phyloP scores from a whole-genome alignment of 169 alveolate genomes.

The Plasmodium vivax region DNA sequence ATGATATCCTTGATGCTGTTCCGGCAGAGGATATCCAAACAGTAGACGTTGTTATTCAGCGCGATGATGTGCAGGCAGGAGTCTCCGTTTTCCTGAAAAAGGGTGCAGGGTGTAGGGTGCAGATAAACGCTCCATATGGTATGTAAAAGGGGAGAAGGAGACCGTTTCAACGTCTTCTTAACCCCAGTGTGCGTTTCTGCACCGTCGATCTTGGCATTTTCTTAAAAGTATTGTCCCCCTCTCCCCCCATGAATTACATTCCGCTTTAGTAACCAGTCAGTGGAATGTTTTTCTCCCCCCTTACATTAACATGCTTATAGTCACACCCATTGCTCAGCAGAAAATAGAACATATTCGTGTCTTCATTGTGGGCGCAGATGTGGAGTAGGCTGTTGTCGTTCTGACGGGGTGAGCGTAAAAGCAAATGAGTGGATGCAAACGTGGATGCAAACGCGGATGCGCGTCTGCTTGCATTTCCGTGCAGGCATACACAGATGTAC shows the following conservation, averaged over 20 bases:
- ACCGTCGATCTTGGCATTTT: slow-evolving; percentile 1
- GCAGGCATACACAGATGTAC: background rate
- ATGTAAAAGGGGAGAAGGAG: background rate
- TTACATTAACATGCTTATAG: slow-evolving; percentile 63
- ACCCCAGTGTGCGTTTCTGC: background rate
- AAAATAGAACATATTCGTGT: slow-evolving; percentile 60
- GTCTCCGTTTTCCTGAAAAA: slow-evolving; percentile 59
- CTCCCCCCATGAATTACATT: background rate
- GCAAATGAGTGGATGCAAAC: background rate
- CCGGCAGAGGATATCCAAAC: slow-evolving; percentile 53
- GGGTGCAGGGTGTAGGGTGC: background rate
- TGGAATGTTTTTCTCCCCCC: background rate
- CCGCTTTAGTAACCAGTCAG: background rate
- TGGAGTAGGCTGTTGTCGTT: slow-evolving; percentile 54
- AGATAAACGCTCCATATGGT: background rate
- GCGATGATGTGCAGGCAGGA: slow-evolving; percentile 70
- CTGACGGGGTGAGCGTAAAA: background rate
- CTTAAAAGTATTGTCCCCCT: background rate
- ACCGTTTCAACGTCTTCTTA: background rate
- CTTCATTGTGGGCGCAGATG: slow-evolving; percentile 63
- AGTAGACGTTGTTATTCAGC: slow-evolving; percentile 47
- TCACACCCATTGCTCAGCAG: slow-evolving; percentile 64
- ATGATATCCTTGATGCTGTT: slow-evolving; percentile 50
- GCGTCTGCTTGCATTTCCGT: background rate
- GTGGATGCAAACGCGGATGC: background rate